Evolutionary conservation across 1,284 basidiomycete species (phyloP).

Genomic region (Inonotus hispidus): DNA sequence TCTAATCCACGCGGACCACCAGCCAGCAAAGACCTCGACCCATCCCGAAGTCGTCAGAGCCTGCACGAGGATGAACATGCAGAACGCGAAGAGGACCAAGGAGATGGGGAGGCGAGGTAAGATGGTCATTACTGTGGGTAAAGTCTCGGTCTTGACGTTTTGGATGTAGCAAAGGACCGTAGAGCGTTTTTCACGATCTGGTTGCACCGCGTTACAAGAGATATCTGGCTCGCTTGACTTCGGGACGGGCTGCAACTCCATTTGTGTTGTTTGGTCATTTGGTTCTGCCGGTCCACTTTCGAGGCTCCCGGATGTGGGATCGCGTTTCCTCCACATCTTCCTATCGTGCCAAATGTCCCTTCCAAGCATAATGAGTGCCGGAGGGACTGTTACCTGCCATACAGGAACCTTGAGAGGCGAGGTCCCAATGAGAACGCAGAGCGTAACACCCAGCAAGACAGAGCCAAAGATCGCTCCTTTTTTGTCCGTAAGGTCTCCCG

Average conservation of each 20-base stretch:
- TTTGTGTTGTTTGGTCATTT: background rate
- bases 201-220: background rate
- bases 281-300: background rate
- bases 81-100: constrained; percentile 89
- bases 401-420: constrained; percentile 46
- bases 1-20: constrained; percentile 52
- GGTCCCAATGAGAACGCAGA: constrained; percentile 53
- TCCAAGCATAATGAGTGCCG: constrained; percentile 49
- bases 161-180: constrained; percentile 23
- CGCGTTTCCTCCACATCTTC: constrained; percentile 9
- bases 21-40: constrained; percentile 80
- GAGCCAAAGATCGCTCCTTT: constrained; percentile 34
- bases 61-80: constrained; percentile 93
- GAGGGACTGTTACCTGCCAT: constrained; percentile 85
- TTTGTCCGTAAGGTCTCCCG: constrained; percentile 24
- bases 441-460: constrained; percentile 41
- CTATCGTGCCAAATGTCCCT: constrained; percentile 32
- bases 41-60: constrained; percentile 83
- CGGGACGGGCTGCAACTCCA: background rate
- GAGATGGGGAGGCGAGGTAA: constrained; percentile 71
- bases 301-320: background rate
- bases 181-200: constrained; percentile 17
- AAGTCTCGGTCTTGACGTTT: constrained; percentile 32
- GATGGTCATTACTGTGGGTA: constrained; percentile 74
- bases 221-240: background rate